Evolutionary conservation across 768 basidiomycete genomes (phyloP).

Genomic region (Suillus hirtellus): DNA sequence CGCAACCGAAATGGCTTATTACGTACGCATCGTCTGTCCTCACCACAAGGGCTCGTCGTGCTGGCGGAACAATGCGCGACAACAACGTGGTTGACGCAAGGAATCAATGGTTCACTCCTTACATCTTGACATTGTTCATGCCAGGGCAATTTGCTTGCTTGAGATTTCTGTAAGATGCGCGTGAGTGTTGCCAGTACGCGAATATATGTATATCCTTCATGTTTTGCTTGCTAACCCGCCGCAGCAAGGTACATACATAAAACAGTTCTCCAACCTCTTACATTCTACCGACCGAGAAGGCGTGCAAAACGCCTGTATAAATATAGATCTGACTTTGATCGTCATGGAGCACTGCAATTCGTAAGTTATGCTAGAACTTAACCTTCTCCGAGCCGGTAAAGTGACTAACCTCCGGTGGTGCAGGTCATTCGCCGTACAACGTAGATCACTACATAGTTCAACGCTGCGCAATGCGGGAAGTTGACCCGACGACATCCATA

Average conservation of each 20-base stretch:
- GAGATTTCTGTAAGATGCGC: constrained; percentile 29
- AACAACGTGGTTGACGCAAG: constrained; percentile 28
- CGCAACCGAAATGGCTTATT: constrained; percentile 38
- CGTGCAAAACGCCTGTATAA: constrained; percentile 16
- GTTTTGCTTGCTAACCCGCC: constrained; percentile 23
- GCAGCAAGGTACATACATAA: constrained; percentile 28
- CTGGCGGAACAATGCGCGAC: constrained; percentile 33
- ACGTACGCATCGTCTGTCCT: constrained; percentile 31
- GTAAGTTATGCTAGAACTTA: constrained; percentile 18
- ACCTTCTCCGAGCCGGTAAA: constrained; percentile 6
- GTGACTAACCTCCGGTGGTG: constrained; percentile 29
- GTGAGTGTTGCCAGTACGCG: constrained; percentile 15
- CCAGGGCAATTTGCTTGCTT: constrained; percentile 24
- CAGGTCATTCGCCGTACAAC: constrained; percentile 7
- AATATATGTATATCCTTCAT: constrained; percentile 25
- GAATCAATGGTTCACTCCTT: constrained; percentile 35
- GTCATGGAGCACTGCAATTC: constrained; percentile 22
- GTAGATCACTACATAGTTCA: constrained; percentile 19
- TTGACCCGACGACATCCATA: constrained; percentile 22
- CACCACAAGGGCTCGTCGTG: constrained; percentile 32
- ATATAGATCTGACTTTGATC: constrained; percentile 20
- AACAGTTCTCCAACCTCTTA: constrained; percentile 24
- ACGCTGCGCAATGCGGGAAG: constrained; percentile 27
- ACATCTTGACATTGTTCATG: constrained; percentile 33
- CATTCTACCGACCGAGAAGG: constrained; percentile 19